phyloP scores from a whole-genome alignment of 2,329 filamentous ascomycete genomes.

The Gyromitra esculenta region DNA sequence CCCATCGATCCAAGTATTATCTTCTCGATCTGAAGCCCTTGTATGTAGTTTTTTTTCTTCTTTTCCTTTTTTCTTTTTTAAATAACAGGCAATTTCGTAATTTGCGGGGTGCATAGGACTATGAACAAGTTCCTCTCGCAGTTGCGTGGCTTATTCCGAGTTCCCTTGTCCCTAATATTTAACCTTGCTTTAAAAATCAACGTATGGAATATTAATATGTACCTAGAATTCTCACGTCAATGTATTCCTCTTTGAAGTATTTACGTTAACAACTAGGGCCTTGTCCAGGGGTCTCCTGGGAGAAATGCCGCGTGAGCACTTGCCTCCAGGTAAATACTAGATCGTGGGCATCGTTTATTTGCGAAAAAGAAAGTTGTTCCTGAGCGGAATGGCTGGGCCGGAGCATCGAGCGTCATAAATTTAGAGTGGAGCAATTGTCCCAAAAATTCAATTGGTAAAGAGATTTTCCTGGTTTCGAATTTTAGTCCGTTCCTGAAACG shows the following conservation, averaged over 20 bases:
- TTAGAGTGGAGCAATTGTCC: conserved; percentile 14
- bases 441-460: conserved; percentile 32
- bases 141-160: conserved; percentile 24
- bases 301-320: conserved; percentile 22
- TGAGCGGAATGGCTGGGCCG: conserved; percentile 25
- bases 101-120: conserved; percentile 44
- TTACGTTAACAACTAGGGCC: neutral
- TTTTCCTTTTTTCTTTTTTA: neutral
- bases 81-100: conserved; percentile 31
- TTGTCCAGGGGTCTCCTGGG: neutral
- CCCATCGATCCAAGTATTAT: conserved; percentile 39
- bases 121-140: conserved; percentile 11
- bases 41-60: conserved; percentile 11
- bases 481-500: conserved; percentile 48
- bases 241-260: conserved; percentile 5
- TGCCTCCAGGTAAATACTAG: conserved; percentile 17
- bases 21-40: conserved; percentile 46
- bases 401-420: conserved; percentile 32
- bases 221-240: conserved; percentile 15
- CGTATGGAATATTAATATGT: conserved; percentile 14
- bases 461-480: conserved; percentile 13
- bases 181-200: conserved; percentile 7
- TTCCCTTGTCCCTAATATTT: conserved; percentile 16
- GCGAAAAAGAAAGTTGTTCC: conserved; percentile 32
- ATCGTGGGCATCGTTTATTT: conserved; percentile 41